Percentiles rank a stretch among this genome's conserved stretches.
Evolutionary conservation across 2,329 filamentous ascomycete species (phyloP).

Genomic region (Microsporum ferrugineum): DNA sequence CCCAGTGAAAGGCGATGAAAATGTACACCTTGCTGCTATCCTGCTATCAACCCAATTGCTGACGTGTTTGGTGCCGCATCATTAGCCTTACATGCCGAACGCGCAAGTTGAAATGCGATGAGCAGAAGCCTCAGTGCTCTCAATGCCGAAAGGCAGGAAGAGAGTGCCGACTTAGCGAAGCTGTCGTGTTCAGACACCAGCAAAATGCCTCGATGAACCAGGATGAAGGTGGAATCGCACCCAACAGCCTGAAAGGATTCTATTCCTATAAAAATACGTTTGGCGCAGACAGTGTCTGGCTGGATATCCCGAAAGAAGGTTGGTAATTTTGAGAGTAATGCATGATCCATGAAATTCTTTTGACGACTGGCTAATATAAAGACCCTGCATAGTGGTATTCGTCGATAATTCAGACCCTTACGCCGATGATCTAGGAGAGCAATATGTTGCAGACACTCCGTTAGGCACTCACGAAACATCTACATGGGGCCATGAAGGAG

Average conservation of each 20-base stretch:
- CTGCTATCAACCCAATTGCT: not conserved
- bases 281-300: slow-evolving; percentile 48
- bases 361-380: not conserved
- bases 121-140: slow-evolving; percentile 49
- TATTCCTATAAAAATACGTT: slow-evolving; percentile 58
- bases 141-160: slow-evolving; percentile 51
- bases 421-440: slow-evolving; percentile 39
- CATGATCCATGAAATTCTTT: not conserved
- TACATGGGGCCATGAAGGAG: slow-evolving; percentile 23
- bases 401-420: slow-evolving; percentile 52
- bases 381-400: slow-evolving; percentile 42
- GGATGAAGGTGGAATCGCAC: slow-evolving; percentile 27
- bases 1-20: not conserved
- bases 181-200: slow-evolving; percentile 56
- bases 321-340: slow-evolving; percentile 4
- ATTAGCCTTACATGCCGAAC: slow-evolving; percentile 45
- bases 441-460: slow-evolving; percentile 23
- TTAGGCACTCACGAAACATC: slow-evolving; percentile 20
- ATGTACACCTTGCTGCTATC: not conserved
- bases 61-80: not conserved
- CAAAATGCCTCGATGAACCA: slow-evolving; percentile 59
- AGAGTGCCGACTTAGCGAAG: slow-evolving; percentile 50
- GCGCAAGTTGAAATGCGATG: slow-evolving; percentile 55
- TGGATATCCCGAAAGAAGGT: slow-evolving; percentile 51
- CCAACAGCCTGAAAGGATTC: slow-evolving; percentile 44